Conservation (phyloP, 305 asterid genomes). For the Caryopteris hybrid region DNA sequence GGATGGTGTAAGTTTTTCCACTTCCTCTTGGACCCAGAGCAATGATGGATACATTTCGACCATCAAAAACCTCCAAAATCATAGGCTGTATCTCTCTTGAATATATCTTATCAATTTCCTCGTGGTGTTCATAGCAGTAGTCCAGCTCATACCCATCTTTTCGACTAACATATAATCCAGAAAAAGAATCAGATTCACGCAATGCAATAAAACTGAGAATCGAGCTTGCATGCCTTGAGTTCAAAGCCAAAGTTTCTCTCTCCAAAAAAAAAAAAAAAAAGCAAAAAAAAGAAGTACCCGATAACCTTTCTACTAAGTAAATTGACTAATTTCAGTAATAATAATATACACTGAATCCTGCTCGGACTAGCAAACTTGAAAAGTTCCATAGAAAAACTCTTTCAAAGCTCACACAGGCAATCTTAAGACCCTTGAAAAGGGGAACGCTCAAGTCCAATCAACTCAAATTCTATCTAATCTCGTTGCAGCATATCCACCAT, state of each 20-base stretch:
- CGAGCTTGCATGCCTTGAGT: constrained; percentile 7
- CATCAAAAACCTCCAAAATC: constrained; percentile 44
- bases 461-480: not conserved
- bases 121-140: constrained; percentile 55
- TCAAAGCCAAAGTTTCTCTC: not conserved
- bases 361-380: not conserved
- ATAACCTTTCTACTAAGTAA: not conserved
- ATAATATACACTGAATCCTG: not conserved
- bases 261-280: too few species aligned
- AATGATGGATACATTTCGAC: constrained; percentile 58
- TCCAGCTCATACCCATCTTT: constrained; percentile 60
- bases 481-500: not conserved
- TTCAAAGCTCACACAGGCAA: not conserved
- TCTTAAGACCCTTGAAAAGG: not conserved
- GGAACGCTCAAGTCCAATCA: not conserved
- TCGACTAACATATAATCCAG: constrained; percentile 29
- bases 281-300: not conserved
- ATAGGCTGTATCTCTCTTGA: constrained; percentile 61
- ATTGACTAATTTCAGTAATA: not conserved
- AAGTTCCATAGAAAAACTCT: not conserved
- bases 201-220: not conserved
- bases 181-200: constrained; percentile 3
- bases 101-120: constrained; percentile 38
- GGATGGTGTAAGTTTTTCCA: constrained; percentile 67
- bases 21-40: constrained; percentile 91